Base-by-base conservation (phyloP, 1,284 basidiomycete genomes). In the Leucoagaricus sp. region DNA sequence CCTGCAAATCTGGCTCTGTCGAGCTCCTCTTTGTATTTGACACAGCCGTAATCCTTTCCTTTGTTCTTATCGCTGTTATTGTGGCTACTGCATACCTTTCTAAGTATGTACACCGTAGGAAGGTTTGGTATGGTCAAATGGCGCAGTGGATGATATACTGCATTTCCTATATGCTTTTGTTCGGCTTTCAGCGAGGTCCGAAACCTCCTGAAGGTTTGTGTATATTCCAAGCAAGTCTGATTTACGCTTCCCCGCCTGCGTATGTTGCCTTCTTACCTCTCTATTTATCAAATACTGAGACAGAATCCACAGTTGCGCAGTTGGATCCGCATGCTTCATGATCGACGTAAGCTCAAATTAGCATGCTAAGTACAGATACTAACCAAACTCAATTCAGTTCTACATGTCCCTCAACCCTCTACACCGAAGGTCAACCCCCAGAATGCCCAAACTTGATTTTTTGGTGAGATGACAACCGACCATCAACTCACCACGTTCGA, bases 161-260 rank as follows among this genome's bases (percentile, higher is more conserved):
- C 29, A 28, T 56, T 8, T 49, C 54, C 15, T 56, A 56, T 42
- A 56, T 50, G 48, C 33, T 56, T 1, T 15, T 56, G 17, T 50
- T 56, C 41, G 48, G 48, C 21, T 56, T 56, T 50, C 54, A 50
- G n/a, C 4, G n/a, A 40, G 15, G n/a, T 5, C 4, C 12, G 8
- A 23, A 38, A 21, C 54, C 53, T 23, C 53, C 54, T 36, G 15
- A 6, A 15, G 15, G 15, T 10, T 41, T 56, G 4, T 56, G 54
- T 15, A 29, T 50, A 10, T 23, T 56, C 1, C 54, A 56, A 28
- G 48, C 54, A 25, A 56, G 47, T 10, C 47, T 56, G 10, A 46
- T 56, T 50, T 56, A 56, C 36, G 54, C 54, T 29, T 56, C 40
- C 21, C 54, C 54, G 38, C 48, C 54, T 19, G 54, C 54, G 54